Conservation (phyloP, 225 moss, liverwort and hornwort species). For the Sphagnum tenellum region DNA sequence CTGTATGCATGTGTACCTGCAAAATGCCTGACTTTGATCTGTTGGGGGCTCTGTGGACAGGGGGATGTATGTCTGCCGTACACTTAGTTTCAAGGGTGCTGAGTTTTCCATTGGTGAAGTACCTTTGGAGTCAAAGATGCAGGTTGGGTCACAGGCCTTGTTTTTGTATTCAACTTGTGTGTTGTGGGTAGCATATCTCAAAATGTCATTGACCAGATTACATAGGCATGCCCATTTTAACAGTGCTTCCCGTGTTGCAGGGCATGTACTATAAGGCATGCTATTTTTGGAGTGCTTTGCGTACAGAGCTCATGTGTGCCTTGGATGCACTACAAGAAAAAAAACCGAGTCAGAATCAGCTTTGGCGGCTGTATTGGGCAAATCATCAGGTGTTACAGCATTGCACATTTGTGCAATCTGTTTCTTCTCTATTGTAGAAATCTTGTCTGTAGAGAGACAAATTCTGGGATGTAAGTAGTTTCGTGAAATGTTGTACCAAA, state of each 20-base stretch:
- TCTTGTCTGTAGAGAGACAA: too few species aligned
- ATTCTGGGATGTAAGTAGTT: too few species aligned
- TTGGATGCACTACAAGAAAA: constrained; percentile 69
- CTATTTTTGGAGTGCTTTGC: constrained; percentile 74
- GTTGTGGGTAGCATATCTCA: too few species aligned
- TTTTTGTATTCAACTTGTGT: too few species aligned
- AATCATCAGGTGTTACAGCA: constrained; percentile 65
- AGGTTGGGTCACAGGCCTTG: constrained; percentile 34
- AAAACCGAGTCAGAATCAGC: constrained; percentile 82
- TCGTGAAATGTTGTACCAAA: too few species aligned
- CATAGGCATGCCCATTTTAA: too few species aligned
- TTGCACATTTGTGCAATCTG: too few species aligned
- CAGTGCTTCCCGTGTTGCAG: constrained; percentile 21
- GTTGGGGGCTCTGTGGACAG: constrained; percentile 22
- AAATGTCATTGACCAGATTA: too few species aligned
- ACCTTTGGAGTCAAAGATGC: constrained; percentile 72
- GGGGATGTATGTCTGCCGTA: constrained; percentile 99
- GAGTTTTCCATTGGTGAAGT: constrained; percentile 94
- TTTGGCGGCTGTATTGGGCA: constrained; percentile 98
- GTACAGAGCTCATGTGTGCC: constrained; percentile 76
- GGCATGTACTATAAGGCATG: constrained; percentile 68
- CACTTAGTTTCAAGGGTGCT: constrained; percentile 96
- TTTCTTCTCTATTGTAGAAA: too few species aligned
- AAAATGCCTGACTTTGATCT: too few species aligned
- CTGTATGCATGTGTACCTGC: too few species aligned